Conservation (phyloP, 768 basidiomycete species). For the Thelephora ganbajun region DNA sequence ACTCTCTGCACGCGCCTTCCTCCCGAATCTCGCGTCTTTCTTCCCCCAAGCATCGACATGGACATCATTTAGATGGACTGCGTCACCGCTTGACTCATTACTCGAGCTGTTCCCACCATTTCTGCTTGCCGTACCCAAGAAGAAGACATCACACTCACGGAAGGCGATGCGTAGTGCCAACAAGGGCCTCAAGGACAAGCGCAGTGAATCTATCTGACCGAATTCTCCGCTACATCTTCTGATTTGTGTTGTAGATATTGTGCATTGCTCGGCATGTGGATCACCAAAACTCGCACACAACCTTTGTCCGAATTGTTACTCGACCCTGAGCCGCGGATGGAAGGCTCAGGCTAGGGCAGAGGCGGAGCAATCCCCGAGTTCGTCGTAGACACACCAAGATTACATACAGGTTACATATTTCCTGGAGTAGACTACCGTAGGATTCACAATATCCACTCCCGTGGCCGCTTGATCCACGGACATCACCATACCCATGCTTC, state of each 20-base stretch:
- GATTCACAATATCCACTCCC: no score
- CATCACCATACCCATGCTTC: no score
- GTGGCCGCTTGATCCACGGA: no score
- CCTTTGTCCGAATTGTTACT: constrained; percentile 73
- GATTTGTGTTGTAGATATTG: constrained; percentile 47
- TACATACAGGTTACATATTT: no score
- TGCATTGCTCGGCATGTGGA: constrained; percentile 85
- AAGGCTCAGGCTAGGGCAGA: constrained; percentile 23
- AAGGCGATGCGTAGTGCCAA: constrained; percentile 93
- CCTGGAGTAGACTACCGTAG: no score
- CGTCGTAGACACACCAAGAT: no score
- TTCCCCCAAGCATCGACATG: constrained; percentile 2
- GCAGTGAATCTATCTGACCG: constrained; percentile 37
- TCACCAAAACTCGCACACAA: constrained; percentile 80
- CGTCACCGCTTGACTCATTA: constrained; percentile 31
- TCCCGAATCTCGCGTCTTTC: not conserved
- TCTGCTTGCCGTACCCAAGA: constrained; percentile 87
- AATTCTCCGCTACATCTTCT: not conserved
- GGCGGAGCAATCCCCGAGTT: not conserved
- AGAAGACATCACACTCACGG: constrained; percentile 82
- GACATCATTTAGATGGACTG: constrained; percentile 19
- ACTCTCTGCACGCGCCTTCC: constrained; percentile 7
- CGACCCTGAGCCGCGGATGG: constrained; percentile 50
- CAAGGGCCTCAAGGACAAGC: constrained; percentile 90
- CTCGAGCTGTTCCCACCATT: constrained; percentile 77